Evolutionary conservation across 192 early-diverging fungal genomes (phyloP).

Genomic region (Coemansia sp.): DNA sequence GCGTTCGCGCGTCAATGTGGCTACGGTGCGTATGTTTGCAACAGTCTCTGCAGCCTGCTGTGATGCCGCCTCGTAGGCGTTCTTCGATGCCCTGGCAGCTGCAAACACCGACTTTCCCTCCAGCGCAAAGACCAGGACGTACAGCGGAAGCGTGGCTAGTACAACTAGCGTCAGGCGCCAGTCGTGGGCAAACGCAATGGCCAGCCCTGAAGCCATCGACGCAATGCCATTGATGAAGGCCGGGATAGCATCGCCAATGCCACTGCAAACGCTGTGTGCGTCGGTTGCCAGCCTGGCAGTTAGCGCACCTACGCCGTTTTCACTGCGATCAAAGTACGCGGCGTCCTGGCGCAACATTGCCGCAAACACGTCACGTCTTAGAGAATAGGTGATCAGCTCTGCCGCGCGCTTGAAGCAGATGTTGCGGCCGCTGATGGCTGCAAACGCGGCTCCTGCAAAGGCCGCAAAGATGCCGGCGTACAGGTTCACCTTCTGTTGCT

Average conservation of each 20-base stretch:
- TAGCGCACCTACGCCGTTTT: constrained; percentile 75
- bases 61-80: constrained; percentile 74
- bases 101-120: constrained; percentile 46
- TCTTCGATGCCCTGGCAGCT: constrained; percentile 60
- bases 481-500: constrained; percentile 47
- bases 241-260: constrained; percentile 46
- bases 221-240: constrained; percentile 27
- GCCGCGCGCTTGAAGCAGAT: constrained; percentile 64
- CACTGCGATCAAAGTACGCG: constrained; percentile 80
- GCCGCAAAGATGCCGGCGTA: constrained; percentile 63
- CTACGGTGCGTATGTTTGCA: constrained; percentile 82
- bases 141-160: constrained; percentile 61
- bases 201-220: constrained; percentile 46
- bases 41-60: constrained; percentile 86
- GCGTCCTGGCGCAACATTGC: constrained; percentile 85
- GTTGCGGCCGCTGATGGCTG: constrained; percentile 57
- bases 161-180: constrained; percentile 87
- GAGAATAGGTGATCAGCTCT: constrained; percentile 67
- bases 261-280: constrained; percentile 64
- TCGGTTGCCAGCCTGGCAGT: constrained; percentile 82
- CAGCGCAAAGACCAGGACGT: constrained; percentile 42
- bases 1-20: constrained; percentile 71
- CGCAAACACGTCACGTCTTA: constrained; percentile 67
- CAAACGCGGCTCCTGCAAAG: constrained; percentile 62
- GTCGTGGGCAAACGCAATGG: constrained; percentile 69